A percentile compares a stretch with the other conserved stretches of the same genome.
Evolutionary conservation across 1,284 basidiomycete species (phyloP).

Genomic region (Ceratobasidium sp.): DNA sequence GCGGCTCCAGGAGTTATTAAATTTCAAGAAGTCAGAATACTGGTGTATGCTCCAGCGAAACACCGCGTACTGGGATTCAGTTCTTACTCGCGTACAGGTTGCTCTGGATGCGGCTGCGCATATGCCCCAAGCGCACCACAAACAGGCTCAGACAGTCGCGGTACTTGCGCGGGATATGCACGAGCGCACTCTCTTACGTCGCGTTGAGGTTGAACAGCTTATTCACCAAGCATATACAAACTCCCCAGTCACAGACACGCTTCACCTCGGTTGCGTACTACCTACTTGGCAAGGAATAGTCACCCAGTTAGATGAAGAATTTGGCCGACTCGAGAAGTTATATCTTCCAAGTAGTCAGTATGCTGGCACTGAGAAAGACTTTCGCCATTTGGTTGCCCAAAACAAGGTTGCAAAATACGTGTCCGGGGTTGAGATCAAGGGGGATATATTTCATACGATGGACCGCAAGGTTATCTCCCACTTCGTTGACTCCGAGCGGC

Average conservation of each 20-base stretch:
- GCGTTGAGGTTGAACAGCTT: slow-evolving; percentile 78
- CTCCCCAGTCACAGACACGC: slow-evolving; percentile 84
- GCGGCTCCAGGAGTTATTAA: slow-evolving; percentile 85
- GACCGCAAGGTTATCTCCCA: slow-evolving; percentile 56
- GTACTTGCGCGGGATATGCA: slow-evolving; percentile 67
- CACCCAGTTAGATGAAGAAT: slow-evolving; percentile 95
- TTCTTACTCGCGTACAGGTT: slow-evolving; percentile 64
- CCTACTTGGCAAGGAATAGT: slow-evolving; percentile 93
- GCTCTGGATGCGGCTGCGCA: slow-evolving; percentile 39
- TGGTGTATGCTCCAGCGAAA: slow-evolving; percentile 82
- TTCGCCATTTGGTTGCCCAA: slow-evolving; percentile 53
- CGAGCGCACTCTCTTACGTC: slow-evolving; percentile 77
- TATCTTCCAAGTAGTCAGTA: slow-evolving; percentile 60
- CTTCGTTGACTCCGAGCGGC: slow-evolving; percentile 33
- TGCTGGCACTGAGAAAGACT: slow-evolving; percentile 52
- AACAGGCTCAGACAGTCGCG: slow-evolving; percentile 60
- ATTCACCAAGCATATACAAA: slow-evolving; percentile 87
- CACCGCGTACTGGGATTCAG: slow-evolving; percentile 68
- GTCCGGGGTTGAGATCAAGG: slow-evolving; percentile 57
- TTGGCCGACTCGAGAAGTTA: slow-evolving; percentile 72
- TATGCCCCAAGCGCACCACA: slow-evolving; percentile 11
- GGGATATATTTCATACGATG: slow-evolving; percentile 53
- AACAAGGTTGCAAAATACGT: slow-evolving; percentile 42
- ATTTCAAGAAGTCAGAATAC: slow-evolving; percentile 92
- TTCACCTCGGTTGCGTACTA: slow-evolving; percentile 90